Evolutionary conservation across 129 eudicot genomes (phyloP), one percentile per base, ranked within the genome.

Genomic region (Smallanthus sonchifolius): DNA sequence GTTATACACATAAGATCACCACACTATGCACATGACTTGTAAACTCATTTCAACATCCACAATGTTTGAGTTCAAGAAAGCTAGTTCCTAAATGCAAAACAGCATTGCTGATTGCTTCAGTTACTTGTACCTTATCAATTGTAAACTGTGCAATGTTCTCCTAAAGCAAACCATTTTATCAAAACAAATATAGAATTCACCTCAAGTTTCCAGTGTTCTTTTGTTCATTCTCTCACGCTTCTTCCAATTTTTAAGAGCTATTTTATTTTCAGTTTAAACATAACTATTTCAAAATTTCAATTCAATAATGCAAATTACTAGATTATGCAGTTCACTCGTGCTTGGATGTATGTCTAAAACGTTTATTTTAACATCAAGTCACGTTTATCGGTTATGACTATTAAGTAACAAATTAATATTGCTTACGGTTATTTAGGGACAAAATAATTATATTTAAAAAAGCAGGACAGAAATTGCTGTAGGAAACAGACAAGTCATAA

Each of bases 41-140:
- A 16, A 44, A 43, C 61, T n/a, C 69, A 62, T 24, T 43, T 60
- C 57, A 38, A 38, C 54, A 19, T 72, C 34, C 34, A 39, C 67
- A 72, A 14, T 36, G 32, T 72, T 40, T 40, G 32, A 72, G 37
- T 32, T 44, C 65, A 40, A 36, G n/a, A 49, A 64, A 55, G 42
- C 30, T 24, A 75, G 37, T 14, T 36, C 62, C 71, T 20, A 64
- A 38, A 61, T 47, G 13, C 51, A 47, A 37, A 75, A 28, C 14
- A 59, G 34, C 69, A 74, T 34, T 34, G 62, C 49, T 34, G 47
- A 0, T 6, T 16, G 30, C 30, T 24, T 24, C 30, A 24, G 30
- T 45, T 74, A 74, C 70, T 61, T 30, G 60, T 34, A 74, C 51
- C 10, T 13, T 38, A 75, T 17, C 55, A 32, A 72, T 56, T 34